Percentiles rank a stretch among this genome's conserved stretches.
phyloP scores from a whole-genome alignment of 2,329 filamentous ascomycete genomes.

The Neopestalotiopsis sp. region DNA sequence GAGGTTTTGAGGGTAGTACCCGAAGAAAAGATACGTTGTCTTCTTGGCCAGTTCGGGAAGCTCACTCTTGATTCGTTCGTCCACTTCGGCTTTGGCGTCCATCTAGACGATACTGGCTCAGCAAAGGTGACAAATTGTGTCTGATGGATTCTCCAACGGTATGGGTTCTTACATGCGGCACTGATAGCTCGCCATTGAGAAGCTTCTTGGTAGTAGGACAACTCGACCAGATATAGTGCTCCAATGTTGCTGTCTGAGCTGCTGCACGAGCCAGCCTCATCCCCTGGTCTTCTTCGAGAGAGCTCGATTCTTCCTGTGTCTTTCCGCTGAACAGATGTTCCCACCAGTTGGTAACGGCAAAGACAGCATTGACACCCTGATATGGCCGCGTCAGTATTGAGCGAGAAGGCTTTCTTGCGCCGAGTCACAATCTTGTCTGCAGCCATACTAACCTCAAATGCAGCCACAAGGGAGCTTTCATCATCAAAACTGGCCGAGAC shows the following conservation, averaged over 20 bases:
- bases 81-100: slow-evolving; percentile 44
- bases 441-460: slow-evolving; percentile 6
- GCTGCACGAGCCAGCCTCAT: slow-evolving; percentile 47
- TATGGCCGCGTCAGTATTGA: neutral
- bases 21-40: slow-evolving; percentile 43
- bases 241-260: slow-evolving; percentile 37
- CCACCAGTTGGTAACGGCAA: slow-evolving; percentile 47
- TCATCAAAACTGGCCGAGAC: slow-evolving; percentile 20
- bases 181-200: slow-evolving; percentile 33
- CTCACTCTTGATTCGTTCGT: slow-evolving; percentile 43
- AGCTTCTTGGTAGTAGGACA: slow-evolving; percentile 38
- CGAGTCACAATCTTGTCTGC: neutral
- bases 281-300: slow-evolving; percentile 43
- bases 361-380: slow-evolving; percentile 34
- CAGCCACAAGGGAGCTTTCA: slow-evolving; percentile 18
- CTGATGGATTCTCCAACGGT: neutral
- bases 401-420: no score
- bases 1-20: slow-evolving; percentile 38
- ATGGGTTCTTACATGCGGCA: slow-evolving; percentile 31
- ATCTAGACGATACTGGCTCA: slow-evolving; percentile 33
- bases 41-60: slow-evolving; percentile 35
- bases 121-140: neutral
- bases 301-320: slow-evolving; percentile 34
- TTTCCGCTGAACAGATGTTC: slow-evolving; percentile 25
- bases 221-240: slow-evolving; percentile 52